These are phyloP conservation scores for Metschnikowia lachancei DNA, from an alignment of 805 yeast species.

Conservation along the genomic window DNA sequence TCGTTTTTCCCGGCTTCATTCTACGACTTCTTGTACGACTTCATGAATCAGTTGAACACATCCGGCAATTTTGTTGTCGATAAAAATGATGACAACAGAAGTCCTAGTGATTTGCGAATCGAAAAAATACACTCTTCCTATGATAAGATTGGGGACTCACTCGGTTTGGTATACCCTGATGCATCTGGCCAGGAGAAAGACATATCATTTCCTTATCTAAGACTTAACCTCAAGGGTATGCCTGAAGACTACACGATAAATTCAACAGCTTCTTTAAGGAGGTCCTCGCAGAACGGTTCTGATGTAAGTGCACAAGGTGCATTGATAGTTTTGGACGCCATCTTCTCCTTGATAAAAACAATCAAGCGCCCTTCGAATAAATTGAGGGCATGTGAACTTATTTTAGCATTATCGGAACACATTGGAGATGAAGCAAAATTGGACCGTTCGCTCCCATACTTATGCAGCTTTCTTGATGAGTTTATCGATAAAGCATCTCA, in stretches of 20 bases:
- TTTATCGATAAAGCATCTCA: conserved; percentile 17
- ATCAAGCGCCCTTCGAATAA: conserved; percentile 59
- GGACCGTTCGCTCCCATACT: conserved; percentile 80
- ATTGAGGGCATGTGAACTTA: conserved; percentile 69
- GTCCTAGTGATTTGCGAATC: conserved; percentile 48
- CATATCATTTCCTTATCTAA: conserved; percentile 26
- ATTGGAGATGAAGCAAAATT: conserved; percentile 79
- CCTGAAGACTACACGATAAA: conserved; percentile 42
- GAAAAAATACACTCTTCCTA: conserved; percentile 59
- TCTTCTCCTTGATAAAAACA: conserved; percentile 60
- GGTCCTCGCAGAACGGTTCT: conserved; percentile 12
- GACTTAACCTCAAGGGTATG: conserved; percentile 53
- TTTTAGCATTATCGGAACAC: conserved; percentile 71
- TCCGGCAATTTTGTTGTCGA: conserved; percentile 17
- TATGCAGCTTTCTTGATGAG: conserved; percentile 72
- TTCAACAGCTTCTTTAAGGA: conserved; percentile 20
- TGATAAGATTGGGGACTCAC: conserved; percentile 38
- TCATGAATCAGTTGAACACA: conserved; percentile 42
- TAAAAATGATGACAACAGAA: conserved; percentile 21
- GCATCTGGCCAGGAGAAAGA: not conserved
- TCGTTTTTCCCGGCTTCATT: conserved; percentile 65
- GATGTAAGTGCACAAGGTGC: conserved; percentile 35
- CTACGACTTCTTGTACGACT: conserved; percentile 67
- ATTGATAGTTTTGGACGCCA: conserved; percentile 54
- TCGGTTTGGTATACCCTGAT: conserved; percentile 24